Conservation (phyloP, 1,284 basidiomycete species). For the Mycena sp. region DNA sequence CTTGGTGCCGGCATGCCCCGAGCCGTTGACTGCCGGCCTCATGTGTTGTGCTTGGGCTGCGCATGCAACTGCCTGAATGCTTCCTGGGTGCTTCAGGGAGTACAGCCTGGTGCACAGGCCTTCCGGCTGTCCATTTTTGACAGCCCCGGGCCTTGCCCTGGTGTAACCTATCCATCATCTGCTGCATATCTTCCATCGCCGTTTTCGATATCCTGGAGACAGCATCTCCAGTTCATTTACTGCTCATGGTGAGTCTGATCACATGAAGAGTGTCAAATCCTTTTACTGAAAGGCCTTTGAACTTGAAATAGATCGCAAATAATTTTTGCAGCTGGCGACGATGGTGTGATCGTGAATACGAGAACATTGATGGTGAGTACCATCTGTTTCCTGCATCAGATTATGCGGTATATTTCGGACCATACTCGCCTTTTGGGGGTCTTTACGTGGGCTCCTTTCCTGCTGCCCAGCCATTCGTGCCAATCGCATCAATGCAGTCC, state of each 20-base stretch:
- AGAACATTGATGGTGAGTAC: slow-evolving; percentile 29
- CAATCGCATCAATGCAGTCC: slow-evolving; percentile 22
- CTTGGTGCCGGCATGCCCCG: too few species aligned
- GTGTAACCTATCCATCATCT: too few species aligned
- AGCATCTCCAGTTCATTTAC: slow-evolving; percentile 33
- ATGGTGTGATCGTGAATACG: slow-evolving; percentile 31
- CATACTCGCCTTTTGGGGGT: slow-evolving; percentile 32
- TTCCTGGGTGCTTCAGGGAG: too few species aligned
- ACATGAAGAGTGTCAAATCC: slow-evolving; percentile 37
- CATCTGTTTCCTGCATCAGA: slow-evolving; percentile 21
- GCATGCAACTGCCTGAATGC: too few species aligned
- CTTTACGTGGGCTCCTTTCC: slow-evolving; percentile 27
- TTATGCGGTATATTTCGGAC: not conserved
- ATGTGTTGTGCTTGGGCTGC: too few species aligned
- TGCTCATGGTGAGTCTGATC: slow-evolving; percentile 40
- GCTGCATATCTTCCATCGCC: slow-evolving; percentile 9
- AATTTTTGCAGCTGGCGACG: slow-evolving; percentile 31
- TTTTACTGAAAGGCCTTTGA: slow-evolving; percentile 35
- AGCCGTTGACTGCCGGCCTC: too few species aligned
- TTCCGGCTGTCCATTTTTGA: too few species aligned
- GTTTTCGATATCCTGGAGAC: slow-evolving; percentile 12
- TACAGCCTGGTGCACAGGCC: too few species aligned
- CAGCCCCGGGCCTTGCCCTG: too few species aligned
- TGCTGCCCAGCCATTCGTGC: slow-evolving; percentile 29
- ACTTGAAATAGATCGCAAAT: slow-evolving; percentile 37